Base-by-base conservation (phyloP, 2,329 filamentous ascomycete genomes). In the Colletotrichum melonis region DNA sequence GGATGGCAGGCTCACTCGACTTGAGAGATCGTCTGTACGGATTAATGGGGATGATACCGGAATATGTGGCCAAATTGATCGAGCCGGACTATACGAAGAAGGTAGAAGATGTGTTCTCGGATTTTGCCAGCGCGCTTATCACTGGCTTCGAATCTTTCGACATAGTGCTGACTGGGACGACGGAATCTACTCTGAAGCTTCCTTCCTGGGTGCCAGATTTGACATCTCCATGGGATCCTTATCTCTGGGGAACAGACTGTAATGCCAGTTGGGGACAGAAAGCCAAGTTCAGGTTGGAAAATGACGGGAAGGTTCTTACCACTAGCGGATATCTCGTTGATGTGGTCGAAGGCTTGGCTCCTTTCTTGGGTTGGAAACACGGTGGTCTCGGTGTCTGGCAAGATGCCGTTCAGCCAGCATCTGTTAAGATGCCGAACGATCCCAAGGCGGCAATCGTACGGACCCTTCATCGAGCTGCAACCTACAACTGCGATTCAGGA, bases 151-250 rank as follows among this genome's bases (percentile, higher is more conserved):
- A 59, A 28, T 70, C 68, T 5, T 70, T 70, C 9, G 63, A 70
- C 22, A 67, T 70, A n/a, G 42, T 60, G 1, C 68, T 70, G 12
- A 70, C 68, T 19, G 68, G 68, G 5, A 67, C 68, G 12, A 30
- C 42, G 22, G 55, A 70, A 22, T 70, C 68, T 4, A 66, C 42
- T 2, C 68, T 70, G 8, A 52, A 42, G 2, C 55, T 70, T 14
- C 55, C 68, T 19, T 54, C 63, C n/a, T 70, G 68, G 68, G 68
- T 67, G 14, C 68, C 68, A 28, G 68, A 70, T 38, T 26, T 70
- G 30, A 70, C 68, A 24, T 70, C 68, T 7, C 42, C 38, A 6
- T 67, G 68, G 68, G 68, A 71, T 28, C 63, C 68, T 24, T 71
- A 71, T 26, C 63, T 67, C 26, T 71, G 68, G 68, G 68, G 68